Base-by-base conservation (phyloP, 2,329 filamentous ascomycete genomes). In the Blastomyces gilchristii region DNA sequence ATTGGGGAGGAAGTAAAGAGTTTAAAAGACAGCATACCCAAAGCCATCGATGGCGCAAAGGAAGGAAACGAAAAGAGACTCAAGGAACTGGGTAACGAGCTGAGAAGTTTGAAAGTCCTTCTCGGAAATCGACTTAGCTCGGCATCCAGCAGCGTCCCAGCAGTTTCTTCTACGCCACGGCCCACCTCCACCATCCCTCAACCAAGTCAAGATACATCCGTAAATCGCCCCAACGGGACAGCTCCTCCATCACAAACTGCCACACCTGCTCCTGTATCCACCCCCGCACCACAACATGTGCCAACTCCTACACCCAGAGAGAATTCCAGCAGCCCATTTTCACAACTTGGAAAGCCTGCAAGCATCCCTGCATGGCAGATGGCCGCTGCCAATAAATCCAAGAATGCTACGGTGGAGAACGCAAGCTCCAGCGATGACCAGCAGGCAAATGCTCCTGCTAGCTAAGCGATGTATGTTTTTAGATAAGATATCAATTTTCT, bases 21-120 rank as follows among this genome's bases (percentile, higher is more conserved):
- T 14, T 80, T 99, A 63, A 89, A 93, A 74, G 89, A 92, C 67
- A 81, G 89, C 60, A 91, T 99, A 62, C 94, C 95, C 8, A 90
- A 89, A 75, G 92, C 92, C 1, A 83, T 99, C 70, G 87, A 94
- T 67, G 88, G 88, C 61, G 91, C 97, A 72, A 93, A 93, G 77
- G 89, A 93, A 65, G 82, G 85, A 62, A 90, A 89, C 34, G 92
- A 97, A 72, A 83, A 81, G 67, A 83, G 91, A 58, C 79, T 99
- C 64, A 88, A 87, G 75, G 94, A 97, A 70, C 84, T 99, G 68
- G 89, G 90, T 68, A 84, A 82, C 7, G 94, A 99, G 76, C 81
- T 99, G 70, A 91, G 89, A 80, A 97, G 92, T 73, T 79, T 99
- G 70, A 97, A 97, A 82, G 89, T 90, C 2, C 81, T 99, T 61